Evolutionary conservation across 257 asterid genomes (phyloP).

Genomic region (Orobanche coerulescens): DNA sequence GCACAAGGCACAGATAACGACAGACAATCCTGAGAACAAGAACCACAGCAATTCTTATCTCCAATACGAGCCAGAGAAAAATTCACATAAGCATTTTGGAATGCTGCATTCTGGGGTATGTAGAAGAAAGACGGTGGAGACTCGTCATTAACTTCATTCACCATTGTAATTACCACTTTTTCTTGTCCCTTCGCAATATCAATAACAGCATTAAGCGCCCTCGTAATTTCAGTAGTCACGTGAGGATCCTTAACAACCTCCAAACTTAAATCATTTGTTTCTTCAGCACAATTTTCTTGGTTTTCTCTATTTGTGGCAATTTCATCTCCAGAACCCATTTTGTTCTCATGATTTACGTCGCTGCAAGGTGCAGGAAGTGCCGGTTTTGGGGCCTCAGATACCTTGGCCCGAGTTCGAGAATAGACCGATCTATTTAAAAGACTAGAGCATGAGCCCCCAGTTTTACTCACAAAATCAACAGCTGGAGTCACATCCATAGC

Average conservation of each 20-base stretch:
- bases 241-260: constrained; percentile 31
- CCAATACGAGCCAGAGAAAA: constrained; percentile 68
- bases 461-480: constrained; percentile 8
- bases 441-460: neutral
- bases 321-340: constrained; percentile 26
- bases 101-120: constrained; percentile 63
- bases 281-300: constrained; percentile 29
- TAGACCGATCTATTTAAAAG: constrained; percentile 22
- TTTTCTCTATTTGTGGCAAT: constrained; percentile 22
- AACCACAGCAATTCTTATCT: constrained; percentile 49
- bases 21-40: constrained; percentile 74
- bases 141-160: constrained; percentile 55
- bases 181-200: constrained; percentile 90
- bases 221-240: constrained; percentile 30
- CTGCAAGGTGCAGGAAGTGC: constrained; percentile 29
- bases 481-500: constrained; percentile 2
- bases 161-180: constrained; percentile 47
- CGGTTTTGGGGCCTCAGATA: constrained; percentile 22
- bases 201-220: constrained; percentile 30
- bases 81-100: constrained; percentile 61
- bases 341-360: constrained; percentile 26
- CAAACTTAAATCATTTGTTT: constrained; percentile 30
- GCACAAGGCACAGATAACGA: constrained; percentile 58
- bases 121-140: constrained; percentile 62
- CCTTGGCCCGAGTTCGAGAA: constrained; percentile 28